Base-by-base conservation (phyloP, 163 green algal genomes). In the Trebouxiophyceae sp. region DNA sequence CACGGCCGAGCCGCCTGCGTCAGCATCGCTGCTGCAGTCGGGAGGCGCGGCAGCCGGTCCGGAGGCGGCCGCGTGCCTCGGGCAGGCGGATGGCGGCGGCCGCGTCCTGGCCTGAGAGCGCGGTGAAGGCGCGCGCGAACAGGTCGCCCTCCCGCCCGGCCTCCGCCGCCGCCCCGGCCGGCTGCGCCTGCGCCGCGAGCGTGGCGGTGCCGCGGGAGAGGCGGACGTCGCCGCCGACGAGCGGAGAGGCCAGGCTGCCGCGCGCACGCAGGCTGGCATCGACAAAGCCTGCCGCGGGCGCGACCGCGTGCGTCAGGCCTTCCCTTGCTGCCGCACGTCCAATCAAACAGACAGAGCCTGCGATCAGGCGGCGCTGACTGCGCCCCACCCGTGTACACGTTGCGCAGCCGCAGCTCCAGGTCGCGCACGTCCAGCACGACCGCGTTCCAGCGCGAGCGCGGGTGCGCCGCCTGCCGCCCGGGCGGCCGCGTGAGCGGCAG, bases 401-500 rank as follows among this genome's bases (percentile, higher is more conserved):
- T 87, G 44, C 80, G 77, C 28, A 87, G 66, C 1, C 82, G 76
- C 27, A 93, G 55, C 75, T 93, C 85, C 60, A 90, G 65, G 6
- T 47, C 77, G 5, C 77, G 46, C 30, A 85, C 54, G 24, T 78
- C 73, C 26, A 84, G 55, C 28, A 29, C 16, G 33, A 74, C 57
- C 44, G 45, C 12, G 62, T 50, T 50, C n/a, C n/a, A n/a, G 12
- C 39, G 8, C 12, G 16, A 34, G 8, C 45, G 22, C 30, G 34
- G 4, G 64, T 44, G 22, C 23, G 7, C n/a, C n/a, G 45, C 47
- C 45, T 54, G 31, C 29, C 33, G 22, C n/a, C 33, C 39, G 26
- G 27, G 5, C 7, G 6, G 16, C 22, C 59, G 32, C 23, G 57
- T 72, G 26, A 93, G 57, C 0, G 87, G 86, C 60, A 93, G 73